These are phyloP conservation scores for Globisporangium rhizosaccharum DNA, from an alignment of 352 stramenopile species.

Conservation along the genomic window DNA sequence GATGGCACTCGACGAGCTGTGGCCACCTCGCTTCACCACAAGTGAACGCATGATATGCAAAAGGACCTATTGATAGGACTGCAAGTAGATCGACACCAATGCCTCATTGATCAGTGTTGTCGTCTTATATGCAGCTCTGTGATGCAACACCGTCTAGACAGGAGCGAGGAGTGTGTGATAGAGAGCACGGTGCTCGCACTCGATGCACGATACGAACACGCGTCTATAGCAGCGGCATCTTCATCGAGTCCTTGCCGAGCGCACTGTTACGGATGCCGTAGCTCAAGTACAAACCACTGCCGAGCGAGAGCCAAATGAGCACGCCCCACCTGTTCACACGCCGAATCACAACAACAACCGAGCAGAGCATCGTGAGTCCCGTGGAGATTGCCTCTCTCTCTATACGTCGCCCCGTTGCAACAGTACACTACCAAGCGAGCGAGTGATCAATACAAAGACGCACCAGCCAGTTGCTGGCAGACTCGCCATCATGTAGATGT, in stretches of 20 bases:
- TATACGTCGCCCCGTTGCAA: too few relatives aligned
- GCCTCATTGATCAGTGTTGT: background rate
- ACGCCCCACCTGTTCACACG: slow-evolving; percentile 52
- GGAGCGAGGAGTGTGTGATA: too few relatives aligned
- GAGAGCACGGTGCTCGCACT: background rate
- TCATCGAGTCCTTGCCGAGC: slow-evolving; percentile 24
- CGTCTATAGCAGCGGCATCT: slow-evolving; percentile 16
- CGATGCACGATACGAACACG: background rate
- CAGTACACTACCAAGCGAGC: background rate
- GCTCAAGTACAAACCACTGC: slow-evolving; percentile 62
- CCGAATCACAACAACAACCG: background rate
- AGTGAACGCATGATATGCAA: background rate
- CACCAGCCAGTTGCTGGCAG: slow-evolving; percentile 54
- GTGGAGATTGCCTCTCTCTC: too few relatives aligned
- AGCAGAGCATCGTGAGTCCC: background rate
- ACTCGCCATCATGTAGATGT: slow-evolving; percentile 66
- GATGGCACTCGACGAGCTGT: too few relatives aligned
- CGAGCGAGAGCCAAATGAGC: slow-evolving; percentile 57
- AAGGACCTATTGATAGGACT: too few relatives aligned
- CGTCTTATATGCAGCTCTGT: background rate
- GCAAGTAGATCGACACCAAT: too few relatives aligned
- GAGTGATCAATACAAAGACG: background rate
- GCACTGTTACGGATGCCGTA: slow-evolving; percentile 78
- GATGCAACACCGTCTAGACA: too few relatives aligned
- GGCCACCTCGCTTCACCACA: background rate